phyloP scores from a whole-genome alignment of 768 basidiomycete genomes.

The Gymnopilus junonius region DNA sequence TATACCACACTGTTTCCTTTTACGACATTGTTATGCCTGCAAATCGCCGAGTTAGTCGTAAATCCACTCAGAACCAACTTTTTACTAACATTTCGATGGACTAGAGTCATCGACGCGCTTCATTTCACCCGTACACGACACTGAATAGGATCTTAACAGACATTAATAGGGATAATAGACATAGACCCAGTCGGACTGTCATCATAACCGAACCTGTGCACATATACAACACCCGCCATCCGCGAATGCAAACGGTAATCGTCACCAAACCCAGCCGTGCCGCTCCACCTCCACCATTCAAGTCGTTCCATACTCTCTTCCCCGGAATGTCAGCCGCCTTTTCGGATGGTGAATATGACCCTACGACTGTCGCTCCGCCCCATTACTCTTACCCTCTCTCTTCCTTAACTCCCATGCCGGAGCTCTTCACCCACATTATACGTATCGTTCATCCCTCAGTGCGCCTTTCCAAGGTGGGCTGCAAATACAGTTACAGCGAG shows the following conservation, averaged over 20 bases:
- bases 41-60: no score
- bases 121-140: neutral
- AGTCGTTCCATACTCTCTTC: neutral
- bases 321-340: neutral
- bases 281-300: neutral
- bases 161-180: no score
- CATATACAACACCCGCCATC: neutral
- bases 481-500: neutral
- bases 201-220: neutral
- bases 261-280: neutral
- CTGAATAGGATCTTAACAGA: neutral
- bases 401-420: neutral
- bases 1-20: no score
- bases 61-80: no score
- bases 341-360: constrained; percentile 5
- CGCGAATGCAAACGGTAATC: neutral
- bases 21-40: no score
- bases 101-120: neutral
- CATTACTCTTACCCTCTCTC: neutral
- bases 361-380: neutral
- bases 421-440: neutral
- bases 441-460: neutral
- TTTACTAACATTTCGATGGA: neutral
- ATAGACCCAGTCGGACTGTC: neutral
- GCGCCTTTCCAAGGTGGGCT: neutral